Base-by-base conservation (phyloP, 768 basidiomycete genomes). In the Agrocybe chaxingu region DNA sequence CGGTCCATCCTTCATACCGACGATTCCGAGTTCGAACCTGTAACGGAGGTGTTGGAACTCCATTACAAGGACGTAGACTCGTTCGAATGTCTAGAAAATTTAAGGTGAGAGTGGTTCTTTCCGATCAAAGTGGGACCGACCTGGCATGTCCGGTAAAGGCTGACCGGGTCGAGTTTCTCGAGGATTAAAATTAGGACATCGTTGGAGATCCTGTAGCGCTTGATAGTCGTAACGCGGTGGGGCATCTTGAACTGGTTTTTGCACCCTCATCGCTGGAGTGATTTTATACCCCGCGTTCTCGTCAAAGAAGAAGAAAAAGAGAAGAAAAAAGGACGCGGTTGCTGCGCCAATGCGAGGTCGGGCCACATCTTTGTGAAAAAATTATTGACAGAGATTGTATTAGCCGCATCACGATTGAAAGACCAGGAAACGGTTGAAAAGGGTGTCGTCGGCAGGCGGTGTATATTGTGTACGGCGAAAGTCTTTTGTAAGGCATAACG, bases 1-100 rank as follows among this genome's bases (percentile, higher is more conserved):
- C 13, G 72, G 67, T 4, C 79, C 79, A 58, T 80, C 77, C 56
- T 70, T 70, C 77, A 80, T 78, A 36, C 77, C 78, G 49, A 72
- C 63, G 16, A 73, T 45, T 12, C 73, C 78, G 29, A 81, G 66
- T 55, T 80, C 78, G 55, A 73, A 73, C 42, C 69, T 72, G 62
- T 81, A 81, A 30, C 70, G 71, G 51, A 81, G 72, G 18, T 70
- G 69, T 42, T 76, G 71, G 58, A 72, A 74, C 34, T 72, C 72
- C 71, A 72, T 73, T 37, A 75, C 72, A 38, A 78, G 68, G 43
- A 56, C 66, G 54, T 70, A 70, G 42, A 78, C 66, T 52, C 79
- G 69, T 48, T 64, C 62, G 56, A 79, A 78, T 41, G 74, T 77
- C 79, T 81, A 47, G 11, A 45, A 47, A 50, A 53, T 53, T 44